A percentile compares a stretch with the other conserved stretches of the same genome.
phyloP scores from a whole-genome alignment of 805 yeast genomes.

The Saccharomycopsis lassenensis region DNA sequence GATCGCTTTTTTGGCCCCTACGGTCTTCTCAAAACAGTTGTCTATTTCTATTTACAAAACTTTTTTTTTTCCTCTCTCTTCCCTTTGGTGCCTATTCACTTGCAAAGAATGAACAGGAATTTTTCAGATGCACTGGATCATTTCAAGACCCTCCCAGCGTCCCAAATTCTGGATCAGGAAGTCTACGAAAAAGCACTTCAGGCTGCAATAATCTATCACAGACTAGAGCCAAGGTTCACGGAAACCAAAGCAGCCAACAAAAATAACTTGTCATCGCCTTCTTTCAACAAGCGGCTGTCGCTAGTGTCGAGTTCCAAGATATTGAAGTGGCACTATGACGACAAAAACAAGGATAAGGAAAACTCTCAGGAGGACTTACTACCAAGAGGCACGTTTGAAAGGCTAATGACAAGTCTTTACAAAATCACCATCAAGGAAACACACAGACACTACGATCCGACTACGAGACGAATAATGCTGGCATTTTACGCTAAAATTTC shows the following conservation, averaged over 20 bases:
- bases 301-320: conserved; percentile 1
- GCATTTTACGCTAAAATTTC: conserved; percentile 5
- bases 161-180: too few species aligned
- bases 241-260: conserved; percentile 4
- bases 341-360: conserved; percentile 1
- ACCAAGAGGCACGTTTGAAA: conserved; percentile 9
- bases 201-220: conserved; percentile 45
- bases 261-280: conserved; percentile 1
- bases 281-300: not conserved
- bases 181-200: conserved; percentile 45
- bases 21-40: too few species aligned
- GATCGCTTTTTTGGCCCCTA: too few species aligned
- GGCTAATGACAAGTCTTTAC: conserved; percentile 6
- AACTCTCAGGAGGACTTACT: conserved; percentile 1
- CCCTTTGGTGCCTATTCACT: too few species aligned
- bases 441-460: conserved; percentile 23
- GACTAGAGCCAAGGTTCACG: conserved; percentile 51
- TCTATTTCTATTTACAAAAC: too few species aligned
- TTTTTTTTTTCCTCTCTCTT: too few species aligned
- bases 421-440: conserved; percentile 21
- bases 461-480: conserved; percentile 9
- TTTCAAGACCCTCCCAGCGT: too few species aligned
- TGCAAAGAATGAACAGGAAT: conserved; percentile 1
- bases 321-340: conserved; percentile 1
- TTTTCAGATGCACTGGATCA: too few species aligned